Percentiles rank a stretch among this genome's conserved stretches.
Evolutionary conservation across 208 protist genomes (phyloP).

Genomic region (Leishmania amazonensis): DNA sequence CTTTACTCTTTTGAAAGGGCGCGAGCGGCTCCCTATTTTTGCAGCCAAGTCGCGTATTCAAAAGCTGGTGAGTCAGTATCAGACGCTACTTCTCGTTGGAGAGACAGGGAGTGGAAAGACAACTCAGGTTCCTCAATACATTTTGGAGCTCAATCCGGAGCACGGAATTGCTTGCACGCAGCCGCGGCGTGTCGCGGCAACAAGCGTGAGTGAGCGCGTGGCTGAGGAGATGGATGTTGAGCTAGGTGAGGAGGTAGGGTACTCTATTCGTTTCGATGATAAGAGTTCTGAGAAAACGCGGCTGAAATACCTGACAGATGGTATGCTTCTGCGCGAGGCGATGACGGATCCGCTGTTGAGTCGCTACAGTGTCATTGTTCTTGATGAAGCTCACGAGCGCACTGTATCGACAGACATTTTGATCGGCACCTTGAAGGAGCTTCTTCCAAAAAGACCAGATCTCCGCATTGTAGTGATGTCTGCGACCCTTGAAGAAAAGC

Average conservation of each 20-base stretch:
- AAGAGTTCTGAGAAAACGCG: constrained; percentile 92
- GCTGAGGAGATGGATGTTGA: constrained; percentile 97
- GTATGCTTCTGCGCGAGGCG: constrained; percentile 98
- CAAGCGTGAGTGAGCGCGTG: constrained; percentile 98
- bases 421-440: constrained; percentile 97
- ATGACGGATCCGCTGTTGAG: constrained; percentile 92
- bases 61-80: constrained; percentile 90
- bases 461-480: constrained; percentile 97
- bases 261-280: constrained; percentile 99
- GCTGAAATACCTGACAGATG: constrained; percentile 99
- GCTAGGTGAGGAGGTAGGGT: constrained; percentile 98
- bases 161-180: constrained; percentile 94
- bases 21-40: constrained; percentile 78
- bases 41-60: constrained; percentile 73
- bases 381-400: constrained; percentile 99
- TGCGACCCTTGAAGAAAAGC: constrained; percentile 97
- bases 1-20: constrained; percentile 43
- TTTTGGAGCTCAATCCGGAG: constrained; percentile 89
- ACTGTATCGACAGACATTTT: constrained; percentile 99
- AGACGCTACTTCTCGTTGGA: constrained; percentile 91
- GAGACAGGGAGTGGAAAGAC: constrained; percentile 96
- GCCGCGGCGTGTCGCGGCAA: constrained; percentile 98
- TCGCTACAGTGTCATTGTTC: constrained; percentile 97
- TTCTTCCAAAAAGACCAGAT: constrained; percentile 80
- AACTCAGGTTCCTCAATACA: constrained; percentile 95